phyloP scores from a whole-genome alignment of 108 stramenopile genomes.

The Fragilaria crotonensis region DNA sequence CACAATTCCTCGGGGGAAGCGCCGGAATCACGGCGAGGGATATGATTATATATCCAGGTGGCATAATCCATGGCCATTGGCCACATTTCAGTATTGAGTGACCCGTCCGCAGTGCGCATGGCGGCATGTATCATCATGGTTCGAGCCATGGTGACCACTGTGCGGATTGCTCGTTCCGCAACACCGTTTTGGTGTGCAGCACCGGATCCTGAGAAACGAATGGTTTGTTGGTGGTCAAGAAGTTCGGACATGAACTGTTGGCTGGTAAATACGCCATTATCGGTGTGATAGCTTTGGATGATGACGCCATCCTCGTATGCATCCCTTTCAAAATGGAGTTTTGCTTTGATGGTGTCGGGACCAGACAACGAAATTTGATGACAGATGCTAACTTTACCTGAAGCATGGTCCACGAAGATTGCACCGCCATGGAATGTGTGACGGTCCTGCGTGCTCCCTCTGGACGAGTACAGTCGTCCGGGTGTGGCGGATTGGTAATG shows the following conservation, averaged over 20 bases:
- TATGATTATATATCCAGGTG: slow-evolving; percentile 9
- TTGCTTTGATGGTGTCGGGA: slow-evolving; percentile 1
- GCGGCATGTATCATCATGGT: slow-evolving; percentile 17
- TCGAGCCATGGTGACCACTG: slow-evolving; percentile 7
- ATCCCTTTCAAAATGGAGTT: not conserved
- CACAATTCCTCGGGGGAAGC: slow-evolving; percentile 6
- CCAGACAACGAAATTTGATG: slow-evolving; percentile 1
- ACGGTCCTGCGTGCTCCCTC: not conserved
- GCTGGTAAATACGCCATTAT: slow-evolving; percentile 2
- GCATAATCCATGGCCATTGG: slow-evolving; percentile 19
- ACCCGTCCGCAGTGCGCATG: not conserved
- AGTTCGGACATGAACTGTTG: not conserved
- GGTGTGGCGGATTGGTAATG: not conserved
- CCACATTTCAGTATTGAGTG: slow-evolving; percentile 2
- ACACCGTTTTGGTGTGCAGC: slow-evolving; percentile 27
- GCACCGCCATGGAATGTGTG: slow-evolving; percentile 22
- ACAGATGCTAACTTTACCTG: not conserved
- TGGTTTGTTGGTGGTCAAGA: not conserved
- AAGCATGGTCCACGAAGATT: slow-evolving; percentile 36
- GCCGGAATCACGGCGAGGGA: slow-evolving; percentile 3
- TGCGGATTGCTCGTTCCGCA: slow-evolving; percentile 16
- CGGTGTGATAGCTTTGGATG: not conserved
- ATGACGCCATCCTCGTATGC: not conserved
- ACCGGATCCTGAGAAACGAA: slow-evolving; percentile 14
- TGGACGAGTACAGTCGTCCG: not conserved